Base-by-base conservation (phyloP, 345 rosid species). In the Mercurialis annua region DNA sequence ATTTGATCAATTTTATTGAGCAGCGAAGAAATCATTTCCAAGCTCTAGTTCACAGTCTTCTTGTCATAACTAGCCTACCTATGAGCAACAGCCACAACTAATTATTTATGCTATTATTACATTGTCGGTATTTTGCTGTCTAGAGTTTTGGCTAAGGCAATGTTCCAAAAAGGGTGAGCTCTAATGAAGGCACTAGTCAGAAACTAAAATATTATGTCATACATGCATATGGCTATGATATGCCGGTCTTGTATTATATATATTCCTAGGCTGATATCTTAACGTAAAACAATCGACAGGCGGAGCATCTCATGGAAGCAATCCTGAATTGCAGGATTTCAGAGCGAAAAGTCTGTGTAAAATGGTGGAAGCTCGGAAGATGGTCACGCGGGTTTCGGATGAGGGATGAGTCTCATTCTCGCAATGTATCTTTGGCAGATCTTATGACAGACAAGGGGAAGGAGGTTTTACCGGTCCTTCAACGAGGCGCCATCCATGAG, bases 311-410 rank as follows among this genome's bases (percentile, higher is more conserved):
- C 18, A 18, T 67, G 75, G 83, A 79, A 44, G 84, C 81, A 3
- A 71, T 86, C 6, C 66, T 61, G 62, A 72, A 73, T 16, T 73
- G 80, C 72, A 71, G 78, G 67, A 82, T 91, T 67, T 56, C 83
- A 15, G 85, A 86, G 62, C 81, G 83, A 51, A 72, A 76, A 50
- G 79, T 87, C 57, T 79, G 85, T 65, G 78, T 86, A 71, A 78
- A 59, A 74, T 87, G 93, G 96, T 87, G 84, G 83, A 89, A 84
- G 74, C 78, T 87, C 18, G 87, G 92, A 6, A 74, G 95, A 77
- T 83, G 86, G 89, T 81, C 81, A 21, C 65, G 70, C 48, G 92
- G 93, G 66, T 83, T 80, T 72, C 80, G 92, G 38, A 82, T 82
- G 86, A 79, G 84, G 67, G 97, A 89, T 5, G 93, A 91, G 67